A percentile compares a stretch with the other conserved stretches of the same genome.
Evolutionary conservation across 805 yeast species (phyloP).

Genomic region (Yarrowia alimentaria): DNA sequence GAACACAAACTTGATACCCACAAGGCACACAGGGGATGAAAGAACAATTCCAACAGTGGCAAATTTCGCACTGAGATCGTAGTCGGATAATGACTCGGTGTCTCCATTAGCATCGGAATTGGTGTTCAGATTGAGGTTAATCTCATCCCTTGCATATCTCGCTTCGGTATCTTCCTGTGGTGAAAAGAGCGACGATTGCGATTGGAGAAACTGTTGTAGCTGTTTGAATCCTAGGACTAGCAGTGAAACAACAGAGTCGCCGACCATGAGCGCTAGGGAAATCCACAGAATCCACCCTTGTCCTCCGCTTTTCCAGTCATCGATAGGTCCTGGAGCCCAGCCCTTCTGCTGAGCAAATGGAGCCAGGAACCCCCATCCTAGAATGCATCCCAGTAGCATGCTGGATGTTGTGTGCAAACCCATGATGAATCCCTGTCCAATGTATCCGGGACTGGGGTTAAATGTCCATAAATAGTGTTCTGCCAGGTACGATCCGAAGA

Average conservation of each 20-base stretch:
- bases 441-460: slow-evolving; percentile 95
- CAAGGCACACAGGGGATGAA: slow-evolving; percentile 67
- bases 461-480: slow-evolving; percentile 73
- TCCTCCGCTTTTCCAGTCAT: slow-evolving; percentile 90
- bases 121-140: too few relatives aligned
- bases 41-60: slow-evolving; percentile 60
- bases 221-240: slow-evolving; percentile 12
- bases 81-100: slow-evolving; percentile 35
- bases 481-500: slow-evolving; percentile 69
- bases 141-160: too few relatives aligned
- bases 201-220: neutral
- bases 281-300: slow-evolving; percentile 99
- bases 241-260: slow-evolving; percentile 67
- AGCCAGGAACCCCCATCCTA: slow-evolving; percentile 93
- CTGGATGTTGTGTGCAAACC: slow-evolving; percentile 87
- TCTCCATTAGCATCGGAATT: too few relatives aligned
- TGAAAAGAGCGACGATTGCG: too few relatives aligned
- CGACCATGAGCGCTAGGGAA: slow-evolving; percentile 87
- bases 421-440: slow-evolving; percentile 98
- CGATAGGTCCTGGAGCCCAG: slow-evolving; percentile 90
- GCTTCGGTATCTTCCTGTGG: slow-evolving; percentile 8
- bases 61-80: slow-evolving; percentile 51
- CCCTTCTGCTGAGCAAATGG: slow-evolving; percentile 66
- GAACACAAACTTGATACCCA: slow-evolving; percentile 64
- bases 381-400: slow-evolving; percentile 82